Conservation (phyloP, 1,284 basidiomycete genomes). For the Pseudozyma hubeiensis region DNA sequence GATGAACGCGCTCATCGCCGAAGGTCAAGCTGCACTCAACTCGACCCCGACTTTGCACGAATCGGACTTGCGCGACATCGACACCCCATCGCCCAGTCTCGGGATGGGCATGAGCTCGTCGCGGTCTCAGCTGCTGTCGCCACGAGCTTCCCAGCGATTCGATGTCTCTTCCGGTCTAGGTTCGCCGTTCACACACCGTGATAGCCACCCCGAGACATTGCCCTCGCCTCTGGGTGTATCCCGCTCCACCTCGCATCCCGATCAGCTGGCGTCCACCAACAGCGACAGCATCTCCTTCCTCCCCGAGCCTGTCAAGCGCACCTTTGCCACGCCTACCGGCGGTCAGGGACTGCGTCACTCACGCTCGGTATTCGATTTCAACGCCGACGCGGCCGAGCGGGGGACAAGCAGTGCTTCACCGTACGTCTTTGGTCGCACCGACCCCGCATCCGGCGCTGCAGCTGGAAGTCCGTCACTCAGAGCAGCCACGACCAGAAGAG, state of each 20-base stretch:
- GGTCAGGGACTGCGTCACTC: constrained; percentile 16
- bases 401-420: constrained; percentile 8
- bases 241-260: constrained; percentile 19
- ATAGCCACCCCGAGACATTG: background rate
- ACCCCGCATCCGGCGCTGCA: background rate
- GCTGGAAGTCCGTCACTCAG: constrained; percentile 1
- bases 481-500: constrained; percentile 14
- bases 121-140: constrained; percentile 5
- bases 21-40: constrained; percentile 53
- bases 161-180: constrained; percentile 5
- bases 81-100: constrained; percentile 24
- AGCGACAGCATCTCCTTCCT: background rate
- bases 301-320: constrained; percentile 37
- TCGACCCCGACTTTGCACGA: constrained; percentile 47
- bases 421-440: constrained; percentile 18
- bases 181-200: constrained; percentile 11
- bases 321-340: constrained; percentile 13
- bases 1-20: constrained; percentile 53
- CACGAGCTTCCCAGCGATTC: constrained; percentile 18
- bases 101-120: constrained; percentile 11
- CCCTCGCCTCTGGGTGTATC: background rate
- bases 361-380: constrained; percentile 27
- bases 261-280: constrained; percentile 1
- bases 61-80: constrained; percentile 35
- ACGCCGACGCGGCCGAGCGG: background rate